Conservation (phyloP, 2,329 filamentous ascomycete genomes). For the Corynespora cassiicola region DNA sequence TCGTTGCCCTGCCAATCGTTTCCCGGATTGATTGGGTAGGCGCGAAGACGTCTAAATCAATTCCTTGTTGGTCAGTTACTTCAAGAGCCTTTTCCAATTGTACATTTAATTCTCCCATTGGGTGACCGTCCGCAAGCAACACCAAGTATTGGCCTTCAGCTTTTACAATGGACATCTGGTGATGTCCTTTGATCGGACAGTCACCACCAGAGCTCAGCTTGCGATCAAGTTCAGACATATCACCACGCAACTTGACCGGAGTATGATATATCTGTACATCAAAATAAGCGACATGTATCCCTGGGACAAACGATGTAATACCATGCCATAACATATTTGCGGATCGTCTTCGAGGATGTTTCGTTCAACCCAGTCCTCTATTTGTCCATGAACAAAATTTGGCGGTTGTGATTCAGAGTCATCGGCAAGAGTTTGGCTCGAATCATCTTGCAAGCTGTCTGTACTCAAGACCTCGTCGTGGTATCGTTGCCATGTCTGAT, state of each 20-base stretch:
- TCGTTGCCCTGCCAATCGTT: constrained; percentile 24
- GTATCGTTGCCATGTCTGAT: constrained; percentile 20
- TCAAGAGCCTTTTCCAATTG: constrained; percentile 25
- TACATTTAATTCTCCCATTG: constrained; percentile 24
- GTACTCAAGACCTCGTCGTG: constrained; percentile 16
- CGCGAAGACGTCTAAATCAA: constrained; percentile 32
- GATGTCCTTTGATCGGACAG: constrained; percentile 21
- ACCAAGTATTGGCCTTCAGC: constrained; percentile 18
- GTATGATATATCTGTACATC: constrained; percentile 26
- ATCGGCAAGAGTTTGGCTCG: neutral
- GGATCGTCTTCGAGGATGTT: constrained; percentile 10
- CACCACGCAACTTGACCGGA: constrained; percentile 25
- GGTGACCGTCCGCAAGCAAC: constrained; percentile 16
- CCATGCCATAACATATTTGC: constrained; percentile 32
- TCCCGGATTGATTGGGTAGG: constrained; percentile 24
- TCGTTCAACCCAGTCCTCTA: constrained; percentile 21
- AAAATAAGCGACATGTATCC: neutral
- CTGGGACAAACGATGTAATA: constrained; percentile 10
- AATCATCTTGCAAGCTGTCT: constrained; percentile 1
- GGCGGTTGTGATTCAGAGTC: constrained; percentile 7
- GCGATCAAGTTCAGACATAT: constrained; percentile 28
- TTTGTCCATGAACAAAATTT: constrained; percentile 16
- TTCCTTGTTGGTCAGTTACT: constrained; percentile 17
- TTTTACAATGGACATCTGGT: constrained; percentile 16
- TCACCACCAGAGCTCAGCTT: constrained; percentile 10